phyloP scores from a whole-genome alignment of 2,329 filamentous ascomycete species.

The Aspergillus versicolor region DNA sequence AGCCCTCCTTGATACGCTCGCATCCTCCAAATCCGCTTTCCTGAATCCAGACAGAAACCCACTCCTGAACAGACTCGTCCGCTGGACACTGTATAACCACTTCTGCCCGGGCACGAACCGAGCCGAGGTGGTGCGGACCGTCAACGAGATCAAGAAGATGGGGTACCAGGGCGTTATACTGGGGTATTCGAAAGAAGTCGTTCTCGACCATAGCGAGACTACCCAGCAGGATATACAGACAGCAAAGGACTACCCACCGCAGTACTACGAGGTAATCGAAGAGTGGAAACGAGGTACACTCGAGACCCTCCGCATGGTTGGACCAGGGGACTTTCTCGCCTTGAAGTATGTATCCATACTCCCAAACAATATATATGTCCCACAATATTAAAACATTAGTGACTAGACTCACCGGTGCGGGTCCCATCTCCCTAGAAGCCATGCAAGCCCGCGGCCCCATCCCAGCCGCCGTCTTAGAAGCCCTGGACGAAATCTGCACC shows the following conservation, averaged over 20 bases:
- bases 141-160: not conserved
- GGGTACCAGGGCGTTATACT: not conserved
- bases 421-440: not conserved
- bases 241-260: not conserved
- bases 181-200: not conserved
- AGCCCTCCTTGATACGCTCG: no score
- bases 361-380: no score
- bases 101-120: not conserved
- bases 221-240: not conserved
- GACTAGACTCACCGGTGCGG: not conserved
- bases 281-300: not conserved
- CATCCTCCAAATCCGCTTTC: no score
- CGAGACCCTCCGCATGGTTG: not conserved
- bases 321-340: not conserved
- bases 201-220: not conserved
- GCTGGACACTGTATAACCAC: not conserved
- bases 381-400: no score
- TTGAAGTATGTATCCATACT: not conserved
- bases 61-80: no score
- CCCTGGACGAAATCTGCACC: constrained; percentile 40
- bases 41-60: no score
- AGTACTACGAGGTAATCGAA: not conserved
- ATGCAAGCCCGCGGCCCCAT: not conserved
- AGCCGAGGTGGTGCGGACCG: not conserved
- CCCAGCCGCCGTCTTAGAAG: constrained; percentile 8